A percentile compares a stretch with the other conserved stretches of the same genome.
Conservation (phyloP, 148 eudicot genomes). For the Vaccinium myrtillus region DNA sequence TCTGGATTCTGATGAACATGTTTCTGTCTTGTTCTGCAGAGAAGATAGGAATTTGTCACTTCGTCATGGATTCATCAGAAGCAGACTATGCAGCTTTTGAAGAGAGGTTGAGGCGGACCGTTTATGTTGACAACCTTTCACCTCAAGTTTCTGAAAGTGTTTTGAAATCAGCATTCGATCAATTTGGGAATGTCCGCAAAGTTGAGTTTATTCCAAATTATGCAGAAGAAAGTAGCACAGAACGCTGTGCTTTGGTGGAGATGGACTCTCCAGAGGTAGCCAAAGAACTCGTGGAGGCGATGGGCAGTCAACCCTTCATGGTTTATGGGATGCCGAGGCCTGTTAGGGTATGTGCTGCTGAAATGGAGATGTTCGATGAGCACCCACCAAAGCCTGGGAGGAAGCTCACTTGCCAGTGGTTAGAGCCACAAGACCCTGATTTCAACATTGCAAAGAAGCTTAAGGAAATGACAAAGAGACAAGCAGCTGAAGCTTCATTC, state of each 20-base stretch:
- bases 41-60: conserved; percentile 3
- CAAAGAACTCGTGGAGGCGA: conserved; percentile 25
- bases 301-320: conserved; percentile 57
- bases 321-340: conserved; percentile 93
- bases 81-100: conserved; percentile 59
- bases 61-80: conserved; percentile 44
- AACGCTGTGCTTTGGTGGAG: conserved; percentile 67
- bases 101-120: conserved; percentile 62
- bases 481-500: conserved; percentile 47
- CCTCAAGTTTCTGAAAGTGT: conserved; percentile 59
- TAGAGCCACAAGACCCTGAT: conserved; percentile 57
- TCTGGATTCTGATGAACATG: neutral
- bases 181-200: conserved; percentile 51
- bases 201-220: conserved; percentile 56
- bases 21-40: conserved; percentile 6
- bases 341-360: conserved; percentile 56
- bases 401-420: conserved; percentile 49
- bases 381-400: conserved; percentile 69
- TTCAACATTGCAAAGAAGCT: conserved; percentile 58
- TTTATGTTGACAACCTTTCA: conserved; percentile 74
- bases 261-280: conserved; percentile 51
- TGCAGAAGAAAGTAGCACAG: conserved; percentile 27
- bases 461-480: conserved; percentile 45
- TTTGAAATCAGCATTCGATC: conserved; percentile 58
- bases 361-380: conserved; percentile 64